Evolutionary conservation across 2,329 filamentous ascomycete genomes (phyloP).

Genomic region (Aureobasidium subglaciale): DNA sequence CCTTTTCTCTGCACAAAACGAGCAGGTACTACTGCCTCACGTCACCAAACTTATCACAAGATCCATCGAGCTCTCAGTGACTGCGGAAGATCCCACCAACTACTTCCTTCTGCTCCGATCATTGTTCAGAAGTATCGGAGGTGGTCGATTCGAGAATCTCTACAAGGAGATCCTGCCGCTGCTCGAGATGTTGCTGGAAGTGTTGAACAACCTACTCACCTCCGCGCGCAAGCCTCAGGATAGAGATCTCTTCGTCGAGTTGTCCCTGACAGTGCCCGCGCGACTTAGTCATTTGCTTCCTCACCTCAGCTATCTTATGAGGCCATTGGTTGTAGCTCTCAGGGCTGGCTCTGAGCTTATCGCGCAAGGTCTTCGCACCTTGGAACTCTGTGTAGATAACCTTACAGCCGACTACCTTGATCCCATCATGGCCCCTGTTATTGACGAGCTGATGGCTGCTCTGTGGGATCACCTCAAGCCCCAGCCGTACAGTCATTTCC

Average conservation of each 20-base stretch:
- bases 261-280: slow-evolving; percentile 92
- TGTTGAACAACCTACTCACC: slow-evolving; percentile 87
- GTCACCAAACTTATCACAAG: slow-evolving; percentile 96
- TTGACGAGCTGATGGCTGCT: slow-evolving; percentile 96
- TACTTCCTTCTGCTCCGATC: slow-evolving; percentile 92
- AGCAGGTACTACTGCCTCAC: slow-evolving; percentile 89
- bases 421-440: slow-evolving; percentile 97
- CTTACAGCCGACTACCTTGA: slow-evolving; percentile 96
- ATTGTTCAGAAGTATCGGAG: slow-evolving; percentile 91
- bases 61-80: slow-evolving; percentile 92
- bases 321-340: slow-evolving; percentile 90
- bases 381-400: slow-evolving; percentile 97
- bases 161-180: slow-evolving; percentile 97
- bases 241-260: slow-evolving; percentile 90
- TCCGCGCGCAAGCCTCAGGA: slow-evolving; percentile 86
- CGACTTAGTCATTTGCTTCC: slow-evolving; percentile 89
- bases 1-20: slow-evolving; percentile 87
- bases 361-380: slow-evolving; percentile 82
- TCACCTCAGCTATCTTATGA: slow-evolving; percentile 94
- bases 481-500: slow-evolving; percentile 92
- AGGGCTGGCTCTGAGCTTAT: slow-evolving; percentile 89
- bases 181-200: slow-evolving; percentile 94
- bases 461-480: slow-evolving; percentile 93
- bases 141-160: slow-evolving; percentile 91
- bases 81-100: slow-evolving; percentile 95